A percentile compares a stretch with the other conserved stretches of the same genome.
Evolutionary conservation across 495 filamentous ascomycete genomes (phyloP).

Genomic region (Annulohypoxylon nitens): DNA sequence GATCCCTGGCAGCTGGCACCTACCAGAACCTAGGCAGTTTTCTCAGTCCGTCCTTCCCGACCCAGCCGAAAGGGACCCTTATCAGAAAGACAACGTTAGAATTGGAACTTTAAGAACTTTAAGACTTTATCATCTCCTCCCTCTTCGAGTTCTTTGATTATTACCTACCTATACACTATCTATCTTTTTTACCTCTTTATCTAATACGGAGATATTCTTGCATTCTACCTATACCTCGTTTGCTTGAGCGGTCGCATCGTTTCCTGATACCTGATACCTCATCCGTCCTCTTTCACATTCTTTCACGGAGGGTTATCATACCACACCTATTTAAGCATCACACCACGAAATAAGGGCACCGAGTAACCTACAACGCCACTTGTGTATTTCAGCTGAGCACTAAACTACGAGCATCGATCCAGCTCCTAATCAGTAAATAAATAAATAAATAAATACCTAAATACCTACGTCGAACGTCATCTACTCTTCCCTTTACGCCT

Average conservation of each 20-base stretch:
- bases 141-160: slow-evolving; percentile 10
- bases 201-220: not conserved
- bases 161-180: slow-evolving; percentile 1
- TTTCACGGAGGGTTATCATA: slow-evolving; percentile 26
- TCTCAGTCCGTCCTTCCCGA: slow-evolving; percentile 39
- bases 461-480: not conserved
- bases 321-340: slow-evolving; percentile 25
- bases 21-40: slow-evolving; percentile 4
- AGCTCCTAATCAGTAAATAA: slow-evolving; percentile 16
- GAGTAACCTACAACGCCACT: slow-evolving; percentile 13
- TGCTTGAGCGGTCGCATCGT: slow-evolving; percentile 23
- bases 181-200: slow-evolving; percentile 31
- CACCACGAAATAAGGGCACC: slow-evolving; percentile 17
- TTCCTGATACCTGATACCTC: slow-evolving; percentile 15
- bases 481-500: slow-evolving; percentile 9
- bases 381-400: slow-evolving; percentile 17
- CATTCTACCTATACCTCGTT: not conserved
- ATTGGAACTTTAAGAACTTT: not conserved
- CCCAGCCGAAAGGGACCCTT: slow-evolving; percentile 38
- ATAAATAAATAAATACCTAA: not conserved
- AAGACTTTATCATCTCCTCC: not conserved
- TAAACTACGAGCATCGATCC: slow-evolving; percentile 10
- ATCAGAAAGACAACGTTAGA: slow-evolving; percentile 26
- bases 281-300: slow-evolving; percentile 19
- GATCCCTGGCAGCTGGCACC: slow-evolving; percentile 32